Base-by-base conservation (phyloP, 768 basidiomycete genomes). In the Trametopsis cervina region DNA sequence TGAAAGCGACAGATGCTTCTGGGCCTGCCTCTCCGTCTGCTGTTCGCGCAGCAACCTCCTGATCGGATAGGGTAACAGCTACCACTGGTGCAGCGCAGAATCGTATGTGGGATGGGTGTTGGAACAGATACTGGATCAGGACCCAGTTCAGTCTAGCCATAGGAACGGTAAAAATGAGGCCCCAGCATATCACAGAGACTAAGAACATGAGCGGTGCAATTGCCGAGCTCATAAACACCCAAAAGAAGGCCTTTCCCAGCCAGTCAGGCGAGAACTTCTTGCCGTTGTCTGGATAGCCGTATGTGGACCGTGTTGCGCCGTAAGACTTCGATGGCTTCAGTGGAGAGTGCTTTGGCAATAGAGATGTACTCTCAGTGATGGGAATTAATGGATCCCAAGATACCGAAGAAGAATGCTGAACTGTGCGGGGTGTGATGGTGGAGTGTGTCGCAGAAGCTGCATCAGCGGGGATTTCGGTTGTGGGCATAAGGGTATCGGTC, bases 131-230 rank as follows among this genome's bases (percentile, higher is more conserved):
- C 40, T 83, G 81, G 61, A 98, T 75, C 38, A 99, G 76, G n/a
- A 81, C 89, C 95, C 95, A 98, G 56, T 83, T 90, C 43, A 99
- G 76, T 63, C 87, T 95, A 25, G 94, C 96, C 96, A 99, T 99
- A 3, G 96, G 96, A 54, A 99, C 88, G 48, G 94, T 89, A 62
- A 99, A 75, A 51, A 99, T 83, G 51, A 92, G 74, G n/a, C 76
- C 92, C 93, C 94, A 99, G 69, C 96, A 98, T 44, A 91, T 69
- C 53, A 89, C 59, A 64, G 92, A 96, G 23, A 91, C 89, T 52
- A 87, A 47, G 46, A 96, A 75, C 77, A 98, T 83, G 53, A 91
- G 69, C 4, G 96, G 96, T 0, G 91, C 87, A 57, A 99, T 85
- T 61, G 96, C 70, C 53, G 72, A 69, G 54, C 80, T 65, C 63